A percentile compares a stretch with the other conserved stretches of the same genome.
Evolutionary conservation across 192 early-diverging fungal species (phyloP).

Genomic region (Podila clonocystis): DNA sequence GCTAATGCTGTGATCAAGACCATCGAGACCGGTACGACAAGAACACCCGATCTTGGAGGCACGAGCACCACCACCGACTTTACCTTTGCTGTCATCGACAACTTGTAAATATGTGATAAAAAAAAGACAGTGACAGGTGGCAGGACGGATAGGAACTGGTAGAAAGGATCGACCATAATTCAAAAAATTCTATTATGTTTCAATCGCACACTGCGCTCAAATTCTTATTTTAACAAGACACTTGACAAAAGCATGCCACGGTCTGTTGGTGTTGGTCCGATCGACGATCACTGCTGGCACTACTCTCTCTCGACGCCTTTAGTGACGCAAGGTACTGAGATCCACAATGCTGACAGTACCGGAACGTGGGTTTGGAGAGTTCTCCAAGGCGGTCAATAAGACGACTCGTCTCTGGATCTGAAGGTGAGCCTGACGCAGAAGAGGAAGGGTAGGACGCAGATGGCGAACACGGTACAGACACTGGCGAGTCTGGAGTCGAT

Average conservation of each 20-base stretch:
- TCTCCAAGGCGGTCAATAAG: too few species aligned
- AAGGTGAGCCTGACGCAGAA: neutral
- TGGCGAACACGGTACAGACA: neutral
- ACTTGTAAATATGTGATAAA: slow-evolving; percentile 56
- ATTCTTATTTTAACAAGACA: too few species aligned
- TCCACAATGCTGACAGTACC: slow-evolving; percentile 32
- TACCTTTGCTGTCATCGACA: slow-evolving; percentile 85
- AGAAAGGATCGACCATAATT: neutral
- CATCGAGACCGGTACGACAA: slow-evolving; percentile 76
- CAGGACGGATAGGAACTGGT: too few species aligned
- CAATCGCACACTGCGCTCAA: neutral
- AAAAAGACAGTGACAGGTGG: too few species aligned
- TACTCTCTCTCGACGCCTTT: neutral
- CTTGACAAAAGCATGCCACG: too few species aligned
- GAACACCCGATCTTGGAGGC: slow-evolving; percentile 93
- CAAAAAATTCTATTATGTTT: neutral
- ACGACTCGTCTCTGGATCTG: too few species aligned
- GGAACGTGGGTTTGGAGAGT: slow-evolving; percentile 4
- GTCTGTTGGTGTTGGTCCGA: too few species aligned
- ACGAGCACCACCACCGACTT: slow-evolving; percentile 90
- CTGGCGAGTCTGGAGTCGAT: neutral
- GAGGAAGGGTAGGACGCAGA: neutral
- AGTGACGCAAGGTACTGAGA: slow-evolving; percentile 10
- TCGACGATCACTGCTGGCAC: neutral
- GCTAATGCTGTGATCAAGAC: slow-evolving; percentile 90